Percentiles rank a stretch among this genome's conserved stretches.
phyloP scores from a whole-genome alignment of 257 asterid species.

The Mentha longifolia region DNA sequence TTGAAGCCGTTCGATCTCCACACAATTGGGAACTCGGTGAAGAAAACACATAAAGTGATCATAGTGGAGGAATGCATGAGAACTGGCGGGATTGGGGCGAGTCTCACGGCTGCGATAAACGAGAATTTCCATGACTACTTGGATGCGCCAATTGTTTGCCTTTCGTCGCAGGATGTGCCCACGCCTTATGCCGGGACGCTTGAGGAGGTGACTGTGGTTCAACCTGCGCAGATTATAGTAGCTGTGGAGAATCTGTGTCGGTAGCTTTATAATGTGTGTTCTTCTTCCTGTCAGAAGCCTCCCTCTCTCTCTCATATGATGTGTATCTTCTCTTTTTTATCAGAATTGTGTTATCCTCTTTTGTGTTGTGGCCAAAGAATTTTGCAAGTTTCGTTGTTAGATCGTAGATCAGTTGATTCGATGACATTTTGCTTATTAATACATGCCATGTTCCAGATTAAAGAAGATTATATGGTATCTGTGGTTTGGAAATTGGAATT shows the following conservation, averaged over 20 bases:
- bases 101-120: constrained; percentile 75
- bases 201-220: constrained; percentile 82
- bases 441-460: too few relatives aligned
- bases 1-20: constrained; percentile 82
- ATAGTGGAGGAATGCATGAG: constrained; percentile 94
- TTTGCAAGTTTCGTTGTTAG: constrained; percentile 17
- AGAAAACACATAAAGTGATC: constrained; percentile 77
- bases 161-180: constrained; percentile 87
- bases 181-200: constrained; percentile 79
- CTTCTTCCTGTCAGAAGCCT: constrained; percentile 9
- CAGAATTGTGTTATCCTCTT: neutral
- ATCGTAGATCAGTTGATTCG: neutral
- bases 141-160: constrained; percentile 74
- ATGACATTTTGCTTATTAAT: neutral
- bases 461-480: too few relatives aligned
- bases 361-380: neutral
- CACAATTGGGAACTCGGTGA: constrained; percentile 79
- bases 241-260: constrained; percentile 82
- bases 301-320: neutral
- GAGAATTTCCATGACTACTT: constrained; percentile 80
- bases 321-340: constrained; percentile 7
- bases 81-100: constrained; percentile 90
- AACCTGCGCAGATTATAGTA: constrained; percentile 77
- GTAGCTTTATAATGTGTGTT: constrained; percentile 32
- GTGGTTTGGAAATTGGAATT: too few relatives aligned